phyloP scores from a whole-genome alignment of 345 rosid genomes.

The Populus ilicifolia region DNA sequence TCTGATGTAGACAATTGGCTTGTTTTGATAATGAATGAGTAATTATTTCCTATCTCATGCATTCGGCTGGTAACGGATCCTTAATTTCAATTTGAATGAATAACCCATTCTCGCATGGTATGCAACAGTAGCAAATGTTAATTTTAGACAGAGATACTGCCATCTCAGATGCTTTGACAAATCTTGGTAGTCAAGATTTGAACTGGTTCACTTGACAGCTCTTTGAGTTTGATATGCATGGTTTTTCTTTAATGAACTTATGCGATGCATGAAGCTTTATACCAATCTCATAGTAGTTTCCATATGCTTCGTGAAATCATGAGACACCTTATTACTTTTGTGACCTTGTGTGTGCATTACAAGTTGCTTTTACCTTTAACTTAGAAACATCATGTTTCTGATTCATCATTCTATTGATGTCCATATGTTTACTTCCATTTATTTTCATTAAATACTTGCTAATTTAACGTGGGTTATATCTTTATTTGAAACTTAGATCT shows the following conservation, averaged over 20 bases:
- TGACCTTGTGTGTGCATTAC: not conserved
- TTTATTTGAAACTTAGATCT: conserved; percentile 37
- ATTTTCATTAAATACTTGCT: not conserved
- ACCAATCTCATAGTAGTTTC: not conserved
- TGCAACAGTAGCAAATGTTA: not conserved
- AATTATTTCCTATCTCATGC: not conserved
- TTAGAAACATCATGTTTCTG: not conserved
- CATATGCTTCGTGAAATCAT: not conserved
- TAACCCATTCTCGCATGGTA: not conserved
- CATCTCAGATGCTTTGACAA: not conserved
- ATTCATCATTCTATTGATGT: not conserved
- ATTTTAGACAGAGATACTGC: not conserved
- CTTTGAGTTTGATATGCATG: not conserved
- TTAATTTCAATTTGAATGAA: not conserved
- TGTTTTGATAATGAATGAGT: not conserved
- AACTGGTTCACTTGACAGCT: not conserved
- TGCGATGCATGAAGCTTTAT: not conserved
- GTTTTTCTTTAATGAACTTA: not conserved
- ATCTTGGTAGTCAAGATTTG: not conserved
- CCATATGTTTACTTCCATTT: not conserved
- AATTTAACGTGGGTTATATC: not conserved
- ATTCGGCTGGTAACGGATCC: not conserved
- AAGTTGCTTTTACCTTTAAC: not conserved
- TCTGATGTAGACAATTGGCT: not conserved
- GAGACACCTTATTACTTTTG: not conserved